phyloP scores from a whole-genome alignment of 1,139 yeast species.

The Yamadazyma taylorii region DNA sequence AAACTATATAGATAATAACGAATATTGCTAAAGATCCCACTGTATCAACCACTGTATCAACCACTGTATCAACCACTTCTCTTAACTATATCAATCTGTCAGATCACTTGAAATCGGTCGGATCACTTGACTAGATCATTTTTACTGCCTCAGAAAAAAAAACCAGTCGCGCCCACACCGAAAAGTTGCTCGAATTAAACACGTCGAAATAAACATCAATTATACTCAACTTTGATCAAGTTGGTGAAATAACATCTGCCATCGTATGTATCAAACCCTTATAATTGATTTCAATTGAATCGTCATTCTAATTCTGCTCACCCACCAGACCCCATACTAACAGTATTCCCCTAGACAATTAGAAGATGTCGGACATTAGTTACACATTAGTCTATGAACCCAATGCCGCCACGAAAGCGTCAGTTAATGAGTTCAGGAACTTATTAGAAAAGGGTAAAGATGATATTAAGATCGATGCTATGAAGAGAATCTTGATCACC shows the following conservation, averaged over 20 bases:
- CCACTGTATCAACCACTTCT: too few relatives aligned
- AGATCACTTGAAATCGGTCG: too few relatives aligned
- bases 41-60: too few relatives aligned
- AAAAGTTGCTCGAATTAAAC: slow-evolving; percentile 10
- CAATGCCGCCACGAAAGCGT: slow-evolving; percentile 65
- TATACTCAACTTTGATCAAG: not conserved
- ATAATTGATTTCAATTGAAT: too few relatives aligned
- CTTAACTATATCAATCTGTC: too few relatives aligned
- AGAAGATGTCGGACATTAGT: slow-evolving; percentile 47
- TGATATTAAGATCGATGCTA: slow-evolving; percentile 82
- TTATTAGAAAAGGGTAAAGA: slow-evolving; percentile 89
- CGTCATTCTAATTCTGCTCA: too few relatives aligned
- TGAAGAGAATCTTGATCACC: slow-evolving; percentile 82
- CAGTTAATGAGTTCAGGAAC: slow-evolving; percentile 74
- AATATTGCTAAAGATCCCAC: too few relatives aligned
- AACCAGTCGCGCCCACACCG: not conserved
- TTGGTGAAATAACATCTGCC: not conserved
- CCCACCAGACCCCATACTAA: too few relatives aligned
- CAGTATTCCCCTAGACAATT: not conserved
- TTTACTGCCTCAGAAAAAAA: not conserved
- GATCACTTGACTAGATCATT: too few relatives aligned
- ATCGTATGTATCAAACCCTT: not conserved
- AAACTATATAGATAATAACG: too few relatives aligned
- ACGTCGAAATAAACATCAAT: slow-evolving; percentile 13
- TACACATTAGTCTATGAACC: slow-evolving; percentile 79